Evolutionary conservation across 306 rosid species (phyloP), one percentile per base, ranked within the genome.

Genomic region (Lagenaria siceraria): DNA sequence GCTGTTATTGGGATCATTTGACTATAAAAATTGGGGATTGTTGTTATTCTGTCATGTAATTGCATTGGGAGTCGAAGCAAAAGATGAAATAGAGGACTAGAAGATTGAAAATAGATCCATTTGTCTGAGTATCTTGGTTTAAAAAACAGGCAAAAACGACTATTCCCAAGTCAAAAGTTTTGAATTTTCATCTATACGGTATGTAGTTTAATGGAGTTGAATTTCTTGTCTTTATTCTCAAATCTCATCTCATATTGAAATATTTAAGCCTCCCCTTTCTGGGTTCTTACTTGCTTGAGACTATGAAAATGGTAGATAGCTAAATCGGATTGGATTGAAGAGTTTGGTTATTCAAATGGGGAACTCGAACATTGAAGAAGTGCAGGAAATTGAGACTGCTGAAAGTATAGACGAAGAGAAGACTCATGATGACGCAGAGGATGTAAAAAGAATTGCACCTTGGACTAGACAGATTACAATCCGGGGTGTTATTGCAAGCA

Each of bases 391-490:
- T 43, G 91, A 86, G 84, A 80, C 55, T 42, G 65, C 29, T 15
- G 79, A 73, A 17, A 79, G 78, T 21, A 84, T 65, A 31, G 88
- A 86, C 46, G 52, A 70, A 53, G 77, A 54, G 69, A 92, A 90
- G 83, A 84, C 65, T 52, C 66, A 82, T 51, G 78, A 53, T 10
- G 89, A 84, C 82, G 18, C 81, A 27, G 94, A 84, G 62, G 91
- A 89, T 10, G 8, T 83, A 62, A 85, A 76, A 59, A 89, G 84
- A 81, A 82, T 89, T 51, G 71, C 84, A 19, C 96, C 96, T 70
- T 96, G 98, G 99, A 62, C 61, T 21, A 87, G 10, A 54, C 99
- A 96, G 76, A 88, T 96, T 7, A 96, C 99, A n/a, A 2, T 88
- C 56, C 78, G 99, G 51, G 99, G 98, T 55, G 79, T 96, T 1